phyloP scores from a whole-genome alignment of 228 moss, liverwort and hornwort species.

The Sphagnum magellanicum region DNA sequence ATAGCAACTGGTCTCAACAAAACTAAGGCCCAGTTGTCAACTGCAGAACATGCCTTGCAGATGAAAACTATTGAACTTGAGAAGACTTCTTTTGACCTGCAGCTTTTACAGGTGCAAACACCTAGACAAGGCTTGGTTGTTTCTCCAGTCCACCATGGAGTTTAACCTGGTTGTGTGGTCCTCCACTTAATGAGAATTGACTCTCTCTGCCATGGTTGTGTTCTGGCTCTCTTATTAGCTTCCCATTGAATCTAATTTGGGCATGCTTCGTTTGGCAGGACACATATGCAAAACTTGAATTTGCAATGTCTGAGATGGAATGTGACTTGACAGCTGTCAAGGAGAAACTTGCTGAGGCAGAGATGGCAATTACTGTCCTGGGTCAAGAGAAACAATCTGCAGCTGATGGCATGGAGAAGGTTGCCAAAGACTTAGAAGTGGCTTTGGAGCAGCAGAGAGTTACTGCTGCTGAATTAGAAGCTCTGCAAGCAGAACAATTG shows the following conservation, averaged over 20 bases:
- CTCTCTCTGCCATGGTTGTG: too few relatives aligned
- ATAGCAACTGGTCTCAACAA: conserved; percentile 68
- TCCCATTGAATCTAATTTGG: too few relatives aligned
- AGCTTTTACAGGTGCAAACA: conserved; percentile 46
- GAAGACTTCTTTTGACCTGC: conserved; percentile 63
- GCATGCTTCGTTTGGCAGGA: conserved; percentile 28
- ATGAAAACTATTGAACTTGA: conserved; percentile 79
- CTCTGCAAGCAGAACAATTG: conserved; percentile 36
- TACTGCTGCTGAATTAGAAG: conserved; percentile 33
- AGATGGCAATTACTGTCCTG: conserved; percentile 36
- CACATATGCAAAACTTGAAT: conserved; percentile 68
- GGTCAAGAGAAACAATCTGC: conserved; percentile 42
- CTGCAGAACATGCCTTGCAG: conserved; percentile 75
- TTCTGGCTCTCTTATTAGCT: too few relatives aligned
- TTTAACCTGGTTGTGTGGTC: not conserved
- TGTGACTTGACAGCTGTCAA: conserved; percentile 40
- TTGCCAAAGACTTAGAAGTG: conserved; percentile 33
- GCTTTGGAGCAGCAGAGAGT: conserved; percentile 35
- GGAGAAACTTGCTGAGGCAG: conserved; percentile 57
- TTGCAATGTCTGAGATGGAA: conserved; percentile 75
- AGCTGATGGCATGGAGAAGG: conserved; percentile 17
- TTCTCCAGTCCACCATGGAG: not conserved
- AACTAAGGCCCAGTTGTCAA: conserved; percentile 66
- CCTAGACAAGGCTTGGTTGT: not conserved
- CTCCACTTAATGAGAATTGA: not conserved